phyloP scores from a whole-genome alignment of 2,329 filamentous ascomycete genomes.

The Arachnopeziza araneosa region DNA sequence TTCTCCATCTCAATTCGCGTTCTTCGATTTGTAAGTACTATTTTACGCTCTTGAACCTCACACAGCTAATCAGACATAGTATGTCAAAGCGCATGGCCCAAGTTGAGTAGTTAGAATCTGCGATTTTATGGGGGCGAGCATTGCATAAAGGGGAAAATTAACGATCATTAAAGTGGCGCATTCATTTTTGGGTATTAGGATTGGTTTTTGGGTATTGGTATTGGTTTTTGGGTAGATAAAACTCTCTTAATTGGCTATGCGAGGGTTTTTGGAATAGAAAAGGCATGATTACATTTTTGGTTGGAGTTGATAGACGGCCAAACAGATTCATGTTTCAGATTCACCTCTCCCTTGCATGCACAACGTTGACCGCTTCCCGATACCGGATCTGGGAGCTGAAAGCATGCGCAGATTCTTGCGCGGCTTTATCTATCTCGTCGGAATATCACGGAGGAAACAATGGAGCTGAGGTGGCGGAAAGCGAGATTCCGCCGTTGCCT shows the following conservation, averaged over 20 bases:
- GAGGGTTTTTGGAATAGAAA: not conserved
- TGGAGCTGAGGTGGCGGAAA: not conserved
- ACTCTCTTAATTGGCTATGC: not conserved
- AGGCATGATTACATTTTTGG: not conserved
- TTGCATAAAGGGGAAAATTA: not conserved
- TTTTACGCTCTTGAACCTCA: not conserved
- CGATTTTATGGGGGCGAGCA: not conserved
- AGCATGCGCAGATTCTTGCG: not conserved
- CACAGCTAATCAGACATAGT: conserved; percentile 35
- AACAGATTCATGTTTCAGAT: not conserved
- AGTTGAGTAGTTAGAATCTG: conserved; percentile 25
- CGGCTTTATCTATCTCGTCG: not conserved
- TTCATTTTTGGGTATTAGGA: no score
- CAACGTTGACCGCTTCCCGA: not conserved
- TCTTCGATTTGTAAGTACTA: conserved; percentile 87
- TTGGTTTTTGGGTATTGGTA: not conserved
- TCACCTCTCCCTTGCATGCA: not conserved
- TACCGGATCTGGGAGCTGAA: not conserved
- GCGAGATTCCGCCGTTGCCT: not conserved
- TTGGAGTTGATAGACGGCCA: not conserved
- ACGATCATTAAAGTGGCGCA: not conserved
- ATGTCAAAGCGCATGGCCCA: conserved; percentile 61
- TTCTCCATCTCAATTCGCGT: conserved; percentile 90
- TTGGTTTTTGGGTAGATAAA: not conserved
- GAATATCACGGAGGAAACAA: not conserved